Evolutionary conservation across 352 stramenopile species (phyloP).

Genomic region (Thalassiosira mediterranea): DNA sequence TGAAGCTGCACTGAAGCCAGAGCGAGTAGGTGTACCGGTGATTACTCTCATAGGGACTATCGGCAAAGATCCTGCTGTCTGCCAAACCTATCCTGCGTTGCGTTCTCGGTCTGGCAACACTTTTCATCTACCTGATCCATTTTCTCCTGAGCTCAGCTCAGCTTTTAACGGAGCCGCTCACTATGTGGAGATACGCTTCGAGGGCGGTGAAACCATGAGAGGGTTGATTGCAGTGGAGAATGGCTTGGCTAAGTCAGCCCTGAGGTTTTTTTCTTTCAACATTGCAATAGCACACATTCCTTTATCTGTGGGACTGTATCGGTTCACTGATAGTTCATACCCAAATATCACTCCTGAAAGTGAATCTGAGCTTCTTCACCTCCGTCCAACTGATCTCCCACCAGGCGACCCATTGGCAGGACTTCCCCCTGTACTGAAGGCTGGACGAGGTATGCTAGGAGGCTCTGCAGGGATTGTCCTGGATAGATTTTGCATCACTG

Average conservation of each 20-base stretch:
- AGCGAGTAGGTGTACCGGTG: conserved; percentile 25
- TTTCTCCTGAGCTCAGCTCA: conserved; percentile 7
- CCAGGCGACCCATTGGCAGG: conserved; percentile 7
- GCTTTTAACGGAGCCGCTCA: conserved; percentile 26
- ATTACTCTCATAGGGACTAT: conserved; percentile 42
- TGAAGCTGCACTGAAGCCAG: conserved; percentile 19
- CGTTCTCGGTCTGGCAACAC: conserved; percentile 21
- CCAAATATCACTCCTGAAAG: conserved; percentile 16
- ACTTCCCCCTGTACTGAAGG: conserved; percentile 18
- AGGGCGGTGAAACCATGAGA: conserved; percentile 10
- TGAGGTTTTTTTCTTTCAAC: conserved; percentile 51
- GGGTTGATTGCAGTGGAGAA: conserved; percentile 34
- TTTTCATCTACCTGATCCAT: conserved; percentile 38
- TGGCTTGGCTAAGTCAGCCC: conserved; percentile 13
- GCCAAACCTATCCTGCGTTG: conserved; percentile 34
- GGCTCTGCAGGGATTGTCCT: conserved; percentile 23
- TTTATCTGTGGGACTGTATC: conserved; percentile 19
- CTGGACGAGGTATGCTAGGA: conserved; percentile 33
- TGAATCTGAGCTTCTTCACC: conserved; percentile 22
- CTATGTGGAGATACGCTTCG: conserved; percentile 38
- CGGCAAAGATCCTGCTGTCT: conserved; percentile 17
- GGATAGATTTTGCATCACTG: conserved; percentile 29
- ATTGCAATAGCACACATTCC: conserved; percentile 23
- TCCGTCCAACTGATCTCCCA: conserved; percentile 27
- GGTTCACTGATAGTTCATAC: conserved; percentile 32